Conservation (phyloP, 345 rosid species). For the Lepidium sativum region DNA sequence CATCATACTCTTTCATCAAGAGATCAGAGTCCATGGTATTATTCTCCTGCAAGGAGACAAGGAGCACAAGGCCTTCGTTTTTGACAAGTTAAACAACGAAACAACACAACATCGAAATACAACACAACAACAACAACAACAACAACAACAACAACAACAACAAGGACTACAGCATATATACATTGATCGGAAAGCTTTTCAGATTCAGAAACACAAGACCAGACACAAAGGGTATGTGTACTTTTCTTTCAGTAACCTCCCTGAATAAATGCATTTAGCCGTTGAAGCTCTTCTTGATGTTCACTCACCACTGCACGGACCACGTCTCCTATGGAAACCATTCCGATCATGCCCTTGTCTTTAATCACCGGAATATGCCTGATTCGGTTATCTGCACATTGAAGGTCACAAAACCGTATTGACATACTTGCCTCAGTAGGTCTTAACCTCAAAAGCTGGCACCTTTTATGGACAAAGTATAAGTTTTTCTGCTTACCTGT, state of each 20-base stretch:
- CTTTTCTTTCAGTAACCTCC: slow-evolving; percentile 59
- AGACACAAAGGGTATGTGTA: background rate
- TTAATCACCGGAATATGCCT: slow-evolving; percentile 91
- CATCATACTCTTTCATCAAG: background rate
- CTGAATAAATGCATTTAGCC: slow-evolving; percentile 82
- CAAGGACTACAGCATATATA: slow-evolving; percentile 12
- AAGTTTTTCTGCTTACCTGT: slow-evolving; percentile 44
- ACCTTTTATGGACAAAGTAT: background rate
- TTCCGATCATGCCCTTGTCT: slow-evolving; percentile 79
- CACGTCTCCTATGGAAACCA: slow-evolving; percentile 98
- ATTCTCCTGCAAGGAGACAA: slow-evolving; percentile 14
- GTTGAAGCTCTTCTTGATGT: slow-evolving; percentile 86
- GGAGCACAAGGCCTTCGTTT: slow-evolving; percentile 5
- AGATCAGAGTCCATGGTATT: slow-evolving; percentile 20
- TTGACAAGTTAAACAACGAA: slow-evolving; percentile 12
- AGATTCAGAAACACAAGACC: slow-evolving; percentile 2
- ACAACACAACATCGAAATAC: slow-evolving; percentile 11
- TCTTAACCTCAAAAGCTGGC: background rate
- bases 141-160: slow-evolving; percentile 1
- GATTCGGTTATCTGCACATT: slow-evolving; percentile 71
- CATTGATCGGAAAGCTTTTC: slow-evolving; percentile 4
- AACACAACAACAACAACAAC: slow-evolving; percentile 5
- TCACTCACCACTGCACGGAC: slow-evolving; percentile 97
- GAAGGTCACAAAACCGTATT: background rate
- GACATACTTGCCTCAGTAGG: background rate